phyloP scores from a whole-genome alignment of 2,329 filamentous ascomycete genomes.

The Nemania serpens region DNA sequence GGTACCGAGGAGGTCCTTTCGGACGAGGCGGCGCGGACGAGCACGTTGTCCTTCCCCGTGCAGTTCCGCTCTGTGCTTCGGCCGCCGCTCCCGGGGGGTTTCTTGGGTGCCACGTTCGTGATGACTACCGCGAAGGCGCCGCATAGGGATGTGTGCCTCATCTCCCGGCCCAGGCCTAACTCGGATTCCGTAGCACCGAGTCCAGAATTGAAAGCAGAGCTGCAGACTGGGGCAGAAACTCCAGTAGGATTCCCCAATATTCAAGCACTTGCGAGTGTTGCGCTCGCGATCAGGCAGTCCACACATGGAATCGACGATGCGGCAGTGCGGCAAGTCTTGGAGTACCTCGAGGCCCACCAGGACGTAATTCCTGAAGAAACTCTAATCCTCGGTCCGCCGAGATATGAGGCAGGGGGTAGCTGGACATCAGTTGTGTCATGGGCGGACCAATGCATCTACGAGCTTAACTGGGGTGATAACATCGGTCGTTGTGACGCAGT shows the following conservation, averaged over 20 bases:
- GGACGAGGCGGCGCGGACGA: constrained; percentile 5
- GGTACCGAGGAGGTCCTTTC: not conserved
- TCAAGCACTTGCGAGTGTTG: constrained; percentile 25
- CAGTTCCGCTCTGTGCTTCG: constrained; percentile 35
- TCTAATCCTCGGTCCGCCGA: constrained; percentile 12
- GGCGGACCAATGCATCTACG: constrained; percentile 37
- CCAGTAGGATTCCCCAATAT: not conserved
- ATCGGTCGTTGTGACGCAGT: constrained; percentile 38
- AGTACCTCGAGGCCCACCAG: constrained; percentile 24
- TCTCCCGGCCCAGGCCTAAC: not conserved
- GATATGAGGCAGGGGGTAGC: not conserved
- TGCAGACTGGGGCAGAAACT: not conserved
- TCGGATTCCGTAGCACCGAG: not conserved
- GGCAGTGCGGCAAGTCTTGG: constrained; percentile 28
- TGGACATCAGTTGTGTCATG: constrained; percentile 41
- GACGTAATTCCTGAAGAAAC: constrained; percentile 1
- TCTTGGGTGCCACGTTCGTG: constrained; percentile 39
- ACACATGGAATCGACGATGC: constrained; percentile 27
- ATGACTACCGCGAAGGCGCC: constrained; percentile 32
- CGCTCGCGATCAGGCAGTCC: constrained; percentile 31
- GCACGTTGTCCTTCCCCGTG: constrained; percentile 37
- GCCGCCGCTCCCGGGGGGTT: constrained; percentile 32
- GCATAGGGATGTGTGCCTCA: constrained; percentile 20
- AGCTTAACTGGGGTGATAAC: constrained; percentile 35
- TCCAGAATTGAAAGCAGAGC: not conserved